Percentiles rank a stretch among this genome's conserved stretches.
These are phyloP conservation scores for Rhynchosporium agropyri DNA, from an alignment of 2,329 filamentous ascomycete genomes.

Conservation along the genomic window DNA sequence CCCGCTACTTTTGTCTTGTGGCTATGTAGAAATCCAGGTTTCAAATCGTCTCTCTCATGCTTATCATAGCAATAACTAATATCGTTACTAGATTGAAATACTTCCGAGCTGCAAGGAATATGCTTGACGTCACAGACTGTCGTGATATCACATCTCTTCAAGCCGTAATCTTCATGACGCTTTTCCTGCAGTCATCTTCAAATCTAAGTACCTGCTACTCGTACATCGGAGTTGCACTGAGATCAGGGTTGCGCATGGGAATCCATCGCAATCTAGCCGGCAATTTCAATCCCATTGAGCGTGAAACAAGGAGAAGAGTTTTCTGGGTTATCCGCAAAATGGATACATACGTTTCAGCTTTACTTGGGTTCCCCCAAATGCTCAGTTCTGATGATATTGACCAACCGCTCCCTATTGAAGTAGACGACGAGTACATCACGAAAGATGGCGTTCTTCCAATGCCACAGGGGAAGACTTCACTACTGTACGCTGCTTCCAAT, in stretches of 20 bases:
- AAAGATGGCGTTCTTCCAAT: constrained; percentile 57
- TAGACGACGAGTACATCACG: constrained; percentile 70
- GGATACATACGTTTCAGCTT: constrained; percentile 69
- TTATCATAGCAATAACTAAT: not conserved
- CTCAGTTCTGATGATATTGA: constrained; percentile 68
- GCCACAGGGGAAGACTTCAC: constrained; percentile 55
- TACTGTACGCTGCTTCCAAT: constrained; percentile 65
- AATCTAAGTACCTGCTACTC: constrained; percentile 80
- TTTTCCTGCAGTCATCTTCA: constrained; percentile 79
- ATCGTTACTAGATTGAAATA: constrained; percentile 65
- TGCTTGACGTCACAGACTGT: constrained; percentile 70
- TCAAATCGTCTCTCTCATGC: not conserved
- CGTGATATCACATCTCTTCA: constrained; percentile 75
- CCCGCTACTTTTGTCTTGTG: not conserved
- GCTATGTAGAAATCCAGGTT: not conserved
- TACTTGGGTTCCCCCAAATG: constrained; percentile 67
- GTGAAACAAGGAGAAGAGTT: constrained; percentile 63
- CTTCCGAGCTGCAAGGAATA: constrained; percentile 66
- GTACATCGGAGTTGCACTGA: constrained; percentile 76
- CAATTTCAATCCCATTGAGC: constrained; percentile 63
- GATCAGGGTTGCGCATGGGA: constrained; percentile 75
- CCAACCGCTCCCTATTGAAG: constrained; percentile 64
- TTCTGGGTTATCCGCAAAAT: constrained; percentile 72
- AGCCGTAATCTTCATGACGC: constrained; percentile 75
- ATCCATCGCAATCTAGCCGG: constrained; percentile 72